Percentiles rank a stretch among this genome's conserved stretches.
These are phyloP conservation scores for Suillus fuscotomentosus DNA, from an alignment of 768 basidiomycete genomes.

Conservation along the genomic window DNA sequence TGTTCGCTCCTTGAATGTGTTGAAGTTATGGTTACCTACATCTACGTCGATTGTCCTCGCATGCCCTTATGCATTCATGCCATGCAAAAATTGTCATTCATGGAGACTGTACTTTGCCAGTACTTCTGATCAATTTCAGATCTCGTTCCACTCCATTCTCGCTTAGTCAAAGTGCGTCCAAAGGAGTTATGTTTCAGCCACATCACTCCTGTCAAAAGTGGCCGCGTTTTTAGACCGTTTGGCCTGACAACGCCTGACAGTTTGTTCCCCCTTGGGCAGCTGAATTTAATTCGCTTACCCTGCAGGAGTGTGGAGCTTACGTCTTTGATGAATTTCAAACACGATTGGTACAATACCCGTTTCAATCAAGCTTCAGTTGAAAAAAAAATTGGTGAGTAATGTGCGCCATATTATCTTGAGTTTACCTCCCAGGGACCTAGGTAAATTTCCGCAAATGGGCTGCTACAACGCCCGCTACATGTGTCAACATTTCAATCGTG, in stretches of 20 bases:
- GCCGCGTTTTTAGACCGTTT: neutral
- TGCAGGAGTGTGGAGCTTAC: neutral
- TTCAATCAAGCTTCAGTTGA: neutral
- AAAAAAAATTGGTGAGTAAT: neutral
- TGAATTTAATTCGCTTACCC: neutral
- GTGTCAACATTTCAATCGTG: neutral
- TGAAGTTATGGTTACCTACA: slow-evolving; percentile 7
- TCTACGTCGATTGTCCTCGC: slow-evolving; percentile 7
- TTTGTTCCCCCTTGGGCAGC: neutral
- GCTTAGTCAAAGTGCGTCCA: neutral
- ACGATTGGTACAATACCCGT: neutral
- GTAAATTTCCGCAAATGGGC: too few relatives aligned
- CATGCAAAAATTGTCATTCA: slow-evolving; percentile 3
- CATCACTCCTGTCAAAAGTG: neutral
- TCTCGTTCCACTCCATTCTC: neutral
- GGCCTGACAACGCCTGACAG: neutral
- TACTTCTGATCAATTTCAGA: neutral
- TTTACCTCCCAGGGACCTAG: neutral
- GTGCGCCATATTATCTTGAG: neutral
- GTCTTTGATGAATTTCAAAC: neutral
- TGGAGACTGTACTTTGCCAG: neutral
- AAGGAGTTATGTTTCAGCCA: neutral
- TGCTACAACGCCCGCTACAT: neutral
- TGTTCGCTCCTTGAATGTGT: slow-evolving; percentile 75
- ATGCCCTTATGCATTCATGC: slow-evolving; percentile 14